These are phyloP conservation scores for Crinitomyces ghanaensis DNA, from an alignment of 805 yeast species.

Conservation along the genomic window DNA sequence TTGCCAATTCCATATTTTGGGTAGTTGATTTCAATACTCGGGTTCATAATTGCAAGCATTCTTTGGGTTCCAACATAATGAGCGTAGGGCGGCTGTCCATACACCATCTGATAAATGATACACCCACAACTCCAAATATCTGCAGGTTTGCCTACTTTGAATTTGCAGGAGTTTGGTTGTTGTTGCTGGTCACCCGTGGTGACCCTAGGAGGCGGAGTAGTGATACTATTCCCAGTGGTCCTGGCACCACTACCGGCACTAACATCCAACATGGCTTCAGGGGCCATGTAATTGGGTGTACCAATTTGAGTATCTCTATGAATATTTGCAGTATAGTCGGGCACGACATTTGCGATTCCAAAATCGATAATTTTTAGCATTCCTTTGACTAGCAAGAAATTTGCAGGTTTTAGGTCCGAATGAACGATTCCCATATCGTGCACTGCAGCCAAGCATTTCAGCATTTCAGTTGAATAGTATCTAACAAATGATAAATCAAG, in stretches of 20 bases:
- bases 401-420: constrained; percentile 61
- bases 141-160: constrained; percentile 86
- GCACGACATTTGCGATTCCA: constrained; percentile 83
- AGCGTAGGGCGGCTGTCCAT: constrained; percentile 87
- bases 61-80: constrained; percentile 64
- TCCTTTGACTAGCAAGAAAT: constrained; percentile 53
- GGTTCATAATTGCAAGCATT: constrained; percentile 75
- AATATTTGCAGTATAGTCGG: constrained; percentile 82
- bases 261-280: constrained; percentile 74
- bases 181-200: too few species aligned
- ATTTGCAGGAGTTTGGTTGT: constrained; percentile 24
- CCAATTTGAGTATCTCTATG: constrained; percentile 89
- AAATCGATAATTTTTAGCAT: constrained; percentile 82
- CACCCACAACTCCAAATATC: constrained; percentile 99
- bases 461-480: constrained; percentile 65
- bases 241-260: too few species aligned
- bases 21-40: constrained; percentile 57
- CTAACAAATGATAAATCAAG: constrained; percentile 68
- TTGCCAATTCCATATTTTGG: constrained; percentile 54
- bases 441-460: constrained; percentile 78
- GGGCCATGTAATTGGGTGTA: constrained; percentile 97
- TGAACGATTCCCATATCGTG: constrained; percentile 80
- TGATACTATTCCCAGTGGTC: constrained; percentile 2
- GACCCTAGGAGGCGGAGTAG: too few species aligned
- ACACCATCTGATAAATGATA: constrained; percentile 88